Base-by-base conservation (phyloP, 2,329 filamentous ascomycete species). In the Pestalotiopsis sp. region DNA sequence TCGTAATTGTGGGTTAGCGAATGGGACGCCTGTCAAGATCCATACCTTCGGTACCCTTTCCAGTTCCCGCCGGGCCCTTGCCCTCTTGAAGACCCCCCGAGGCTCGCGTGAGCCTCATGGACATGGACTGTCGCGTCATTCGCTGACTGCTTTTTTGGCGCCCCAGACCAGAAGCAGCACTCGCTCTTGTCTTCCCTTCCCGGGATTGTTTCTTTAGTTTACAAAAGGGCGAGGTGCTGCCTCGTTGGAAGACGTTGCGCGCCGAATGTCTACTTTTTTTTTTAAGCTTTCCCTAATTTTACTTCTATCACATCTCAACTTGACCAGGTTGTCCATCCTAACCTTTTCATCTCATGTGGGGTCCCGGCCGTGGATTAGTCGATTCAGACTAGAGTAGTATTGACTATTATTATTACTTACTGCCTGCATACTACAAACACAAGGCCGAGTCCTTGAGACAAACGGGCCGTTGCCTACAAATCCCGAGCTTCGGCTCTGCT, bases 221-320 rank as follows among this genome's bases (percentile, higher is more conserved):
- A 61, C 58, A 61, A 61, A 61, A 61, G 58, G 58, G 24, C n/a
- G 24, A 35, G n/a, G 30, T 61, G 58, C 30, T 61, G 58, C 58
- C 58, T 39, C 20, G 26, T 61, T 11, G 30, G 58, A 39, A 14
- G 35, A 7, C 14, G 30, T 52, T 52, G 44, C 17, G 44, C 24
- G 26, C 14, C 14, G 30, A 35, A 9, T 35, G 30, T 35, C 30
- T 35, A 26, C 26, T 35, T 35, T 35, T 35, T 30, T 35, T 30
- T 58, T 58, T 58, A 58, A 58, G 58, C n/a, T 35, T 61, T 61
- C 13, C 35, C 58, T 20, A 61, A 61, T 61, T 20, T 61, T 61
- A 61, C 38, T 61, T 61, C 58, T 61, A 61, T 61, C 58, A 61
- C 30, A 38, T 61, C 58, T 61, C 58, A 61, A 13, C 58, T 20